Evolutionary conservation across 495 filamentous ascomycete genomes (phyloP).

Genomic region (Penicillium coprophilum): DNA sequence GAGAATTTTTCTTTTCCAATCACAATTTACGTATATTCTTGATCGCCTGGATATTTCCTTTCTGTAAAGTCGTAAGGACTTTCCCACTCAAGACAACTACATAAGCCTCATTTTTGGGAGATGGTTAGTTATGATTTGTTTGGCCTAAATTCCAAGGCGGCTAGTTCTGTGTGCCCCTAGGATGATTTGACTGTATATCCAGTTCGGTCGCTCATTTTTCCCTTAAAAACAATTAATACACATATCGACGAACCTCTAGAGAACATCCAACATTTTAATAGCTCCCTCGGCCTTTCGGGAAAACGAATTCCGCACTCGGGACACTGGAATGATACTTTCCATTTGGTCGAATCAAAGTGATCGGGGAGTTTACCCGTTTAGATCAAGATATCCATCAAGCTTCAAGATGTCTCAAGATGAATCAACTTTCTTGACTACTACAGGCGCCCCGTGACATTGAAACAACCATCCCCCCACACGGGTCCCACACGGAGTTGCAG

Average conservation of each 20-base stretch:
- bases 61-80: neutral
- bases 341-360: neutral
- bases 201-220: neutral
- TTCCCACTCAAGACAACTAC: neutral
- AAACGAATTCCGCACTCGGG: neutral
- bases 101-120: neutral
- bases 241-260: too few species aligned
- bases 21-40: neutral
- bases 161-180: neutral
- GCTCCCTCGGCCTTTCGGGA: neutral
- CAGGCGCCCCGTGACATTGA: constrained; percentile 2
- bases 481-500: constrained; percentile 15
- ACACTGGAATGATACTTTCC: neutral
- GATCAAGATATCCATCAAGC: neutral
- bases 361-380: neutral
- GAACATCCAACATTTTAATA: neutral
- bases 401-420: neutral
- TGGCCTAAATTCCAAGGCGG: neutral
- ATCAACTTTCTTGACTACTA: neutral
- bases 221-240: too few species aligned
- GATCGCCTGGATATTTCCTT: neutral
- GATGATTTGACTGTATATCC: neutral
- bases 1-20: neutral
- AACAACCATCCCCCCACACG: constrained; percentile 18
- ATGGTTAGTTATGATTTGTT: too few species aligned